These are phyloP conservation scores for Eimeria praecox DNA, from an alignment of 169 alveolate genomes.

Conservation along the genomic window DNA sequence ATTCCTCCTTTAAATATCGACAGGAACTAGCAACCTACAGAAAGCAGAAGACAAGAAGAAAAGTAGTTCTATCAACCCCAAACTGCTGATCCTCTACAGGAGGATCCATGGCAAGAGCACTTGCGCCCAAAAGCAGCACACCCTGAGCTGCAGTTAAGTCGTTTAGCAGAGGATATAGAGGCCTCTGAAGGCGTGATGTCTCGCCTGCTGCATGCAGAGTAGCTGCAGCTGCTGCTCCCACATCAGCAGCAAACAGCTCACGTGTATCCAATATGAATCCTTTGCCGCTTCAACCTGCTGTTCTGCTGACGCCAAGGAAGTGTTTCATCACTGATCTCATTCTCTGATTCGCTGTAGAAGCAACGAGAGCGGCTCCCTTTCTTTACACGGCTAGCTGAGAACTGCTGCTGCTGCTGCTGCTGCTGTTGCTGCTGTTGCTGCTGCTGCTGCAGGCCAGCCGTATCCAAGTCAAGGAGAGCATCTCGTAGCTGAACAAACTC, in stretches of 20 bases:
- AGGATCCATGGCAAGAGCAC: not conserved
- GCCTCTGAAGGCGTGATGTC: not conserved
- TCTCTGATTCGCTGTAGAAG: not conserved
- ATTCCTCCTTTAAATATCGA: not conserved
- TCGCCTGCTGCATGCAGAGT: not conserved
- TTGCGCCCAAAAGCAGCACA: not conserved
- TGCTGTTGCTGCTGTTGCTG: constrained; percentile 7
- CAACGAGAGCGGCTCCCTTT: constrained; percentile 1
- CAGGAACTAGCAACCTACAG: not conserved
- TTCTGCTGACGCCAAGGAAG: not conserved
- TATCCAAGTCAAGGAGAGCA: not conserved
- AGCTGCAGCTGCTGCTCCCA: constrained; percentile 1
- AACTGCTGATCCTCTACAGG: not conserved
- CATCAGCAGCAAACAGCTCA: not conserved
- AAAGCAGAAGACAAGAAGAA: not conserved
- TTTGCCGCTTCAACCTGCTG: constrained; percentile 49
- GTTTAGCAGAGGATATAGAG: not conserved
- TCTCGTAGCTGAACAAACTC: constrained; percentile 10
- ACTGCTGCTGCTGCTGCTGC: constrained; percentile 24
- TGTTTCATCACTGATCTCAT: not conserved
- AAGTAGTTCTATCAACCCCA: not conserved
- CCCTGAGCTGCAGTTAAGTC: constrained; percentile 9
- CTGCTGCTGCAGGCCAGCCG: not conserved
- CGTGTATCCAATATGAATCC: not conserved
- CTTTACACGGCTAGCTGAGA: not conserved